A percentile compares a stretch with the other conserved stretches of the same genome.
These are phyloP conservation scores for Fusarium graminum DNA, from an alignment of 2,329 filamentous ascomycete species.

Conservation along the genomic window DNA sequence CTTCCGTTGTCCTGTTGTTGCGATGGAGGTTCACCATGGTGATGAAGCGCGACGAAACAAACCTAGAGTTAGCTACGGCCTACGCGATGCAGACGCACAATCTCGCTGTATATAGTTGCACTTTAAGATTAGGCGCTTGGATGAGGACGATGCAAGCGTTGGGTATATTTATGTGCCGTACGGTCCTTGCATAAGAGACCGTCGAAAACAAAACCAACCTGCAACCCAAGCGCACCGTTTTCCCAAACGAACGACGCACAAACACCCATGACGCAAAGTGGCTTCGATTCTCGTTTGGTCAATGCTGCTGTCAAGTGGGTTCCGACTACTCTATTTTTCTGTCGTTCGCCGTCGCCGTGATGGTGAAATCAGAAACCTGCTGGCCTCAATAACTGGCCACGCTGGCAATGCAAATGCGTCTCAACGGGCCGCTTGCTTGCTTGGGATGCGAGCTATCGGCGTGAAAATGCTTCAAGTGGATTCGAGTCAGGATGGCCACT, in stretches of 20 bases:
- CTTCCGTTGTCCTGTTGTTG: slow-evolving; percentile 33
- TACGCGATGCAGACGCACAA: slow-evolving; percentile 7
- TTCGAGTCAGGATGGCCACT: slow-evolving; percentile 14
- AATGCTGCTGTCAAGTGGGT: slow-evolving; percentile 41
- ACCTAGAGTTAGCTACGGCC: slow-evolving; percentile 17
- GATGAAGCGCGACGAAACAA: slow-evolving; percentile 19
- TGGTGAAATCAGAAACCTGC: slow-evolving; percentile 26
- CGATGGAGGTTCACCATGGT: slow-evolving; percentile 20
- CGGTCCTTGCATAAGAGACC: slow-evolving; percentile 30
- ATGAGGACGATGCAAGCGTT: slow-evolving; percentile 23
- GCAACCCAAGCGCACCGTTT: slow-evolving; percentile 39
- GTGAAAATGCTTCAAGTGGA: slow-evolving; percentile 39
- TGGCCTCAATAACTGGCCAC: slow-evolving; percentile 45
- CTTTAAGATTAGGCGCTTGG: slow-evolving; percentile 24
- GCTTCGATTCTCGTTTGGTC: slow-evolving; percentile 36
- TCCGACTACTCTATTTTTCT: slow-evolving; percentile 43
- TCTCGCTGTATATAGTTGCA: background rate
- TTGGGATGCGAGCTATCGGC: slow-evolving; percentile 12
- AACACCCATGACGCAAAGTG: slow-evolving; percentile 43
- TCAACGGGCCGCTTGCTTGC: slow-evolving; percentile 34
- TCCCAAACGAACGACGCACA: slow-evolving; percentile 36
- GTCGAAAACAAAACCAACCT: slow-evolving; percentile 25
- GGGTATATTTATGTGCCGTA: slow-evolving; percentile 25
- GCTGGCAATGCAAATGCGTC: slow-evolving; percentile 45
- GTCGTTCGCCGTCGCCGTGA: slow-evolving; percentile 18